Percentiles rank a stretch among this genome's conserved stretches.
These are phyloP conservation scores for Senecio squalidus DNA, from an alignment of 140 eudicot species.

Conservation along the genomic window DNA sequence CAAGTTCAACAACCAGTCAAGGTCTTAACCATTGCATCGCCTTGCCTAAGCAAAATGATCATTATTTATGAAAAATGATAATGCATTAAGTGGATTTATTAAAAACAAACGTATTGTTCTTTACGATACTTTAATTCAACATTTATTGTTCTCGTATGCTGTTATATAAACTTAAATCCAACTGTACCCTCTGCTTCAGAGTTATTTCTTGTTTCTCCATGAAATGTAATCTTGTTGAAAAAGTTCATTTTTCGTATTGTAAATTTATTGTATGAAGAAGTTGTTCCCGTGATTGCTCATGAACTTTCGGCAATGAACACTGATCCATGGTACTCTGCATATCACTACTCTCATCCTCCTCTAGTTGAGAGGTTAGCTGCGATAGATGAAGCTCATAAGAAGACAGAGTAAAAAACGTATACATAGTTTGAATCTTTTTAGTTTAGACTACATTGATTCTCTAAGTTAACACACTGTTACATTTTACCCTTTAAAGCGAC, in stretches of 20 bases:
- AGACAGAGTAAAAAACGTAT: constrained; percentile 42
- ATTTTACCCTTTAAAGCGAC: constrained; percentile 15
- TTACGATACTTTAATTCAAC: constrained; percentile 90
- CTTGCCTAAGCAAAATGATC: too few relatives aligned
- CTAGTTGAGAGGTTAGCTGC: constrained; percentile 95
- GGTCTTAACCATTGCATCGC: too few relatives aligned
- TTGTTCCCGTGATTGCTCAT: constrained; percentile 99
- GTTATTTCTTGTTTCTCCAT: not conserved
- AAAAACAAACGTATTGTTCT: constrained; percentile 98
- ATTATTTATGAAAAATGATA: too few relatives aligned
- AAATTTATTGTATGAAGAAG: constrained; percentile 41
- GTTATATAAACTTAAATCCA: not conserved
- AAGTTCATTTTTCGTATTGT: not conserved
- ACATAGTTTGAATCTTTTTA: too few relatives aligned
- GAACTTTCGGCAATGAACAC: constrained; percentile 97
- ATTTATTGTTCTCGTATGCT: constrained; percentile 41
- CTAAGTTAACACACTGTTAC: constrained; percentile 16
- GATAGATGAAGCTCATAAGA: constrained; percentile 65
- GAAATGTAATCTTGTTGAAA: too few relatives aligned
- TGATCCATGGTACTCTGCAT: constrained; percentile 97
- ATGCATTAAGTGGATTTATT: constrained; percentile 91
- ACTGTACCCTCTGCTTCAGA: constrained; percentile 2
- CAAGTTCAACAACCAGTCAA: too few relatives aligned
- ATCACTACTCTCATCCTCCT: constrained; percentile 96
- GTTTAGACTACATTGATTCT: constrained; percentile 9